These are phyloP conservation scores for Penicillium sp. DNA, from an alignment of 2,329 filamentous ascomycete genomes.

Conservation along the genomic window DNA sequence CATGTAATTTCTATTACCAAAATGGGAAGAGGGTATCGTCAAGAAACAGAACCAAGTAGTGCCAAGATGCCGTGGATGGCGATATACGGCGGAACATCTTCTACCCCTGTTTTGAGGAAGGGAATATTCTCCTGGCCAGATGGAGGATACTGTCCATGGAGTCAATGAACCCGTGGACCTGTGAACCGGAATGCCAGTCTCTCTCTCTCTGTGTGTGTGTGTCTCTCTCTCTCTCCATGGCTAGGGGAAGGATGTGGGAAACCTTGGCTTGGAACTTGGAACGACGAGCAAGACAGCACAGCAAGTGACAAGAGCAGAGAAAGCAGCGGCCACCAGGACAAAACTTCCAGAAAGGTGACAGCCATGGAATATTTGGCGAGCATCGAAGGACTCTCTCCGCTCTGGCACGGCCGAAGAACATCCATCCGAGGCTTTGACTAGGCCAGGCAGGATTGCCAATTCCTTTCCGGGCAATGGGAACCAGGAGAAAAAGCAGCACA, in stretches of 20 bases:
- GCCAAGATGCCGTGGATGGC: neutral
- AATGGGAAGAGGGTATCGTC: slow-evolving; percentile 4
- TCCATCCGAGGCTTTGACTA: neutral
- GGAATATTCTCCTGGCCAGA: neutral
- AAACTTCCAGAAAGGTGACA: neutral
- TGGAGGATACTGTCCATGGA: neutral
- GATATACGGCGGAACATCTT: neutral
- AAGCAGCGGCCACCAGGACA: neutral
- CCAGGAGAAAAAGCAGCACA: neutral
- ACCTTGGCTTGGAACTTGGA: neutral
- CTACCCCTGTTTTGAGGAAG: neutral
- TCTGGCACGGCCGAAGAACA: neutral
- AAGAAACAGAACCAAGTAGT: neutral
- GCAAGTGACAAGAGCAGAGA: neutral
- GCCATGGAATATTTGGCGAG: neutral
- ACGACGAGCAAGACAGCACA: neutral
- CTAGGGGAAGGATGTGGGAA: neutral
- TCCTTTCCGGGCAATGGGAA: neutral
- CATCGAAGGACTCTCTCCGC: neutral
- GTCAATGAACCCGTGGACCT: neutral
- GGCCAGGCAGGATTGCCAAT: neutral
- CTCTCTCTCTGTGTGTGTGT: neutral
- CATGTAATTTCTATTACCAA: neutral
- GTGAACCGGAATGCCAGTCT: neutral
- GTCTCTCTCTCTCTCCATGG: neutral